Percentiles rank a stretch among this genome's conserved stretches.
Conservation (phyloP, 768 basidiomycete species). For the Podaxis pistillaris region DNA sequence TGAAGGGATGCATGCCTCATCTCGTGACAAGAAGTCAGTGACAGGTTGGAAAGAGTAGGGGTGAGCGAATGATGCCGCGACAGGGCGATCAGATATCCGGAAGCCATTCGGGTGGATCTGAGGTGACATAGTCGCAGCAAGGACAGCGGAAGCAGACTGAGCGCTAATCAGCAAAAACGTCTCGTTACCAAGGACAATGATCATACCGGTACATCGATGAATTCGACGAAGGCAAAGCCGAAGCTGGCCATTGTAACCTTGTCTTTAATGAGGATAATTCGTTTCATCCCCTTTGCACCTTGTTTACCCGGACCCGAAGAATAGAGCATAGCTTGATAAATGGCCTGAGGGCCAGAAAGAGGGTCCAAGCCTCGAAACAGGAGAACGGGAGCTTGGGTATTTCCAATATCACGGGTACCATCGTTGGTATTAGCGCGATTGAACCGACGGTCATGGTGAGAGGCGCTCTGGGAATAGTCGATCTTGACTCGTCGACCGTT, state of each 20-base stretch:
- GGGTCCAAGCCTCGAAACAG: constrained; percentile 91
- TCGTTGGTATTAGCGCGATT: constrained; percentile 75
- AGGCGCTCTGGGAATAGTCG: constrained; percentile 88
- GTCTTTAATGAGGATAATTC: constrained; percentile 89
- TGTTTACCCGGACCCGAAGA: constrained; percentile 78
- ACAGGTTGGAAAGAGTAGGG: constrained; percentile 86
- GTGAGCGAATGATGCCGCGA: constrained; percentile 92
- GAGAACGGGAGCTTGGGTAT: constrained; percentile 75
- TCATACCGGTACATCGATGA: constrained; percentile 77
- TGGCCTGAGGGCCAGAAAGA: constrained; percentile 83
- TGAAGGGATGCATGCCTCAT: constrained; percentile 73
- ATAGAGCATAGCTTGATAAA: constrained; percentile 77
- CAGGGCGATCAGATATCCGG: constrained; percentile 83
- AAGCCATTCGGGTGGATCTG: constrained; percentile 91
- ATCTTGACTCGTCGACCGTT: constrained; percentile 90
- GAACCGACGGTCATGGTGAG: constrained; percentile 65
- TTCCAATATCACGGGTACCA: constrained; percentile 94
- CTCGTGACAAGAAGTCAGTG: constrained; percentile 68
- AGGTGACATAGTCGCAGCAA: constrained; percentile 86
- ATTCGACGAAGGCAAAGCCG: constrained; percentile 94
- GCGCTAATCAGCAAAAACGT: constrained; percentile 14
- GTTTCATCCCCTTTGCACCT: constrained; percentile 83
- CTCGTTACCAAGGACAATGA: not conserved
- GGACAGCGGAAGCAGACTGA: constrained; percentile 78
- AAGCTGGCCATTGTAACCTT: constrained; percentile 84